Conservation (phyloP, 2,329 filamentous ascomycete species). For the Ophiostoma quercus region DNA sequence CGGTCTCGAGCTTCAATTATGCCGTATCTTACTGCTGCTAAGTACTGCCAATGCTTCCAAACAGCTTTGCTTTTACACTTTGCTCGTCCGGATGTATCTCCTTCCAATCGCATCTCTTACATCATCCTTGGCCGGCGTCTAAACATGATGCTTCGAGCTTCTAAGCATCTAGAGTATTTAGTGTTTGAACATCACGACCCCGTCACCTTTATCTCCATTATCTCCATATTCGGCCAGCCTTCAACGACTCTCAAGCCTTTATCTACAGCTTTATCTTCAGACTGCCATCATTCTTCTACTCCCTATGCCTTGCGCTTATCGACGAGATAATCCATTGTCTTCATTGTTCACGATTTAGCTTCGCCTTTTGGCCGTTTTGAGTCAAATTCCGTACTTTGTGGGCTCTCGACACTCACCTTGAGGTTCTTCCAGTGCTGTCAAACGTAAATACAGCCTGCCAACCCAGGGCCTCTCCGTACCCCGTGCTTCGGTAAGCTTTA, state of each 20-base stretch:
- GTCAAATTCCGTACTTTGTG: background rate
- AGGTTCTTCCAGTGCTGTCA: too few relatives aligned
- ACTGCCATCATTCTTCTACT: background rate
- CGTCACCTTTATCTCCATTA: background rate
- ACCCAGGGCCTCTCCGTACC: background rate
- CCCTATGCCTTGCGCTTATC: background rate
- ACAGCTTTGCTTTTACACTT: background rate
- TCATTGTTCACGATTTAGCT: background rate
- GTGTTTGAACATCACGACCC: background rate
- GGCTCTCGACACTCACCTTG: background rate
- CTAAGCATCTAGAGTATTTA: background rate
- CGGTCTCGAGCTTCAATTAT: background rate
- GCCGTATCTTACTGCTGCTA: background rate
- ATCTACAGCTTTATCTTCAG: too few relatives aligned
- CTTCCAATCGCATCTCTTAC: conserved; percentile 4
- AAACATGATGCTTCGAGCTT: background rate
- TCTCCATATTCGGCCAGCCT: background rate
- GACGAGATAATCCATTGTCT: background rate
- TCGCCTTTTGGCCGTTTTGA: background rate
- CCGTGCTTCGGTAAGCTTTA: background rate
- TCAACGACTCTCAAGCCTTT: background rate
- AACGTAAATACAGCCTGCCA: background rate
- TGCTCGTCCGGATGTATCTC: background rate
- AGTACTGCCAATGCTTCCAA: background rate
- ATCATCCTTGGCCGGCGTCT: background rate